These are phyloP conservation scores for Saccharata proteae DNA, from an alignment of 2,329 filamentous ascomycete species.

Conservation along the genomic window DNA sequence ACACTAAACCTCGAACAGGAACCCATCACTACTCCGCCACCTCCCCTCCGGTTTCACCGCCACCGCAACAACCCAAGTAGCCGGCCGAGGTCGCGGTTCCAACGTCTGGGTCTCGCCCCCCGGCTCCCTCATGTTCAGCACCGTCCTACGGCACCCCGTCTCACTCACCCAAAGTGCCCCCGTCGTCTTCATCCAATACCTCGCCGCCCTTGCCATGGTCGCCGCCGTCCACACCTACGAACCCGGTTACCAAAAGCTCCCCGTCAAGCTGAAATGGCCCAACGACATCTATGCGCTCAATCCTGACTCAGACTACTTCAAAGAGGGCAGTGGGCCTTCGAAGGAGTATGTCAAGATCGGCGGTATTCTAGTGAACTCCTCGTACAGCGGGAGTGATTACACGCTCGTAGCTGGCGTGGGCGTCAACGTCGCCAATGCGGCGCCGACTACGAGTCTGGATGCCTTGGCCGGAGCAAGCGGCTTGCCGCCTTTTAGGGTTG, in stretches of 20 bases:
- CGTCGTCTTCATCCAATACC: constrained; percentile 87
- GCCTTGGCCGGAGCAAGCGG: constrained; percentile 45
- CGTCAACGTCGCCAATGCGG: constrained; percentile 71
- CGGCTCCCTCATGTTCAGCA: constrained; percentile 78
- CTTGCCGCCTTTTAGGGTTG: constrained; percentile 51
- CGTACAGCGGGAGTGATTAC: constrained; percentile 65
- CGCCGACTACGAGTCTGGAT: constrained; percentile 78
- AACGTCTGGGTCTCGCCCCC: constrained; percentile 94
- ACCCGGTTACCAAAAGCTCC: constrained; percentile 58
- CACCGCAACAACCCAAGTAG: constrained; percentile 76
- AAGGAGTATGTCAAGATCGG: constrained; percentile 82
- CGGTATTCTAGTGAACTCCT: constrained; percentile 83
- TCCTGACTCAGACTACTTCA: constrained; percentile 9
- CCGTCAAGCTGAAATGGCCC: constrained; percentile 89
- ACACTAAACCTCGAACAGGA: constrained; percentile 36
- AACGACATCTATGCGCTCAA: constrained; percentile 61
- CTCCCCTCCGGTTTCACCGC: constrained; percentile 80
- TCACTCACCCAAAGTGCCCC: constrained; percentile 60
- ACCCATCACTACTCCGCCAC: constrained; percentile 60
- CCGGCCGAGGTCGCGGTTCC: constrained; percentile 73
- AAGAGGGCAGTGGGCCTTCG: constrained; percentile 24
- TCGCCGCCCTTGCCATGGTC: constrained; percentile 77
- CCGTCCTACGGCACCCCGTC: constrained; percentile 71
- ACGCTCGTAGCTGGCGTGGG: constrained; percentile 74
- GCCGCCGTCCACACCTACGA: constrained; percentile 74